A percentile compares a stretch with the other conserved stretches of the same genome.
Conservation (phyloP, 225 moss, liverwort and hornwort genomes). For the Pleurozium schreberi region DNA sequence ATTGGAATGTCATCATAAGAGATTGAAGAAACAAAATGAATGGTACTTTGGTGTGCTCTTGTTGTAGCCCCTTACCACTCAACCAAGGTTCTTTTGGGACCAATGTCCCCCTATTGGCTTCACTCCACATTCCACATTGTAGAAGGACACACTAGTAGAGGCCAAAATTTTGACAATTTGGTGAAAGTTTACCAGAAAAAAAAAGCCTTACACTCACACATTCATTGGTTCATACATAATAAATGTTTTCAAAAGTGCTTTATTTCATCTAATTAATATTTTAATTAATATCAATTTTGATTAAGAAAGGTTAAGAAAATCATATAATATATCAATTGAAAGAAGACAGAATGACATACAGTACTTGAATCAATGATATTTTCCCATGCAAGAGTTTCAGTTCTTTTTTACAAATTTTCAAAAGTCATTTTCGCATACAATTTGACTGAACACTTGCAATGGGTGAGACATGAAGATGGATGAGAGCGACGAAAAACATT, state of each 20-base stretch:
- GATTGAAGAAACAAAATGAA: fast-evolving
- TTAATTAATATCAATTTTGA: too few relatives aligned
- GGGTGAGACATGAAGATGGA: background rate
- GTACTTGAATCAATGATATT: background rate
- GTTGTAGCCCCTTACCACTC: background rate
- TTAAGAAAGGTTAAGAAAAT: background rate
- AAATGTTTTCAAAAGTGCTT: background rate
- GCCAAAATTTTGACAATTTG: too few relatives aligned
- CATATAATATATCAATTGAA: background rate
- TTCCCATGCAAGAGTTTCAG: background rate
- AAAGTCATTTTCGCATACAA: background rate
- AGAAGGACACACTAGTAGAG: too few relatives aligned
- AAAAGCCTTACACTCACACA: too few relatives aligned
- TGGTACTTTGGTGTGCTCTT: fast-evolving
- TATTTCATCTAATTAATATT: background rate
- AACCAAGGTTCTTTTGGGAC: too few relatives aligned
- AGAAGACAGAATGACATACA: background rate
- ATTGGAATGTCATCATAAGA: background rate
- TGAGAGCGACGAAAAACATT: background rate
- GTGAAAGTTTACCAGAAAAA: too few relatives aligned
- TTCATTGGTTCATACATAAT: too few relatives aligned
- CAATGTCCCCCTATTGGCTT: too few relatives aligned
- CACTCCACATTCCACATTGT: too few relatives aligned
- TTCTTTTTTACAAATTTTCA: background rate
- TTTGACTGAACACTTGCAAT: too few relatives aligned